Evolutionary conservation across 1,284 basidiomycete species (phyloP), one percentile per base, ranked within the genome.

Genomic region (Pseudozyma pruni): DNA sequence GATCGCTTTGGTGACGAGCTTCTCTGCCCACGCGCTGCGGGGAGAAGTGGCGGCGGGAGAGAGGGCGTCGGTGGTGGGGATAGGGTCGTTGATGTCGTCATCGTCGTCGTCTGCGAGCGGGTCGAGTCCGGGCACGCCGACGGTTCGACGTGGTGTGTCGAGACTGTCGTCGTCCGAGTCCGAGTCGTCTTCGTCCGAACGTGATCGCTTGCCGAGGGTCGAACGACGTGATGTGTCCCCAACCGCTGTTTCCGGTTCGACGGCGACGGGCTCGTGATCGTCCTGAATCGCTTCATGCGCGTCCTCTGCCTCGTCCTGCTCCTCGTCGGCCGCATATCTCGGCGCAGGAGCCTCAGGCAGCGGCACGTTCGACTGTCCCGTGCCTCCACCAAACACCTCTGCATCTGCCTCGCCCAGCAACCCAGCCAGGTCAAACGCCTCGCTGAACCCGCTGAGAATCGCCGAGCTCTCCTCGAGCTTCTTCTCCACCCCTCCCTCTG

Each of bases 341-440:
- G 55, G 51, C 32, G 54, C 58, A 11, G 70, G 54, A 0, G 70
- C 46, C 2, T 58, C 52, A 6, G 55, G 38, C 35, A 66, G 16
- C 2, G 38, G 29, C 1, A 22, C 34, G 9, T 25, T 49, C 2
- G 44, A 25, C 39, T 46, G 25, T 0, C 67, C 69, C 8, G 63
- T 62, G 1, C 70, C 76, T 16, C 33, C 60, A 13, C 74, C 74
- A 41, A 81, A 67, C n/a, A 69, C 58, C 39, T 79, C 74, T 20
- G 78, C 79, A 43, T 81, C 80, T 1, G 80, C 80, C 27, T 79
- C 76, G 43, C 78, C 80, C n/a, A 82, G 52, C 35, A 82, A 50
- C 4, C 54, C 79, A 2, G 68, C 79, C 37, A 82, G 60, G 37
- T 82, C 79, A 43, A 82, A 82, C 17, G 76, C 76, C 42, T 78